Base-by-base conservation (phyloP, 202 grass and related monocot genomes). In the Setaria viridis region DNA sequence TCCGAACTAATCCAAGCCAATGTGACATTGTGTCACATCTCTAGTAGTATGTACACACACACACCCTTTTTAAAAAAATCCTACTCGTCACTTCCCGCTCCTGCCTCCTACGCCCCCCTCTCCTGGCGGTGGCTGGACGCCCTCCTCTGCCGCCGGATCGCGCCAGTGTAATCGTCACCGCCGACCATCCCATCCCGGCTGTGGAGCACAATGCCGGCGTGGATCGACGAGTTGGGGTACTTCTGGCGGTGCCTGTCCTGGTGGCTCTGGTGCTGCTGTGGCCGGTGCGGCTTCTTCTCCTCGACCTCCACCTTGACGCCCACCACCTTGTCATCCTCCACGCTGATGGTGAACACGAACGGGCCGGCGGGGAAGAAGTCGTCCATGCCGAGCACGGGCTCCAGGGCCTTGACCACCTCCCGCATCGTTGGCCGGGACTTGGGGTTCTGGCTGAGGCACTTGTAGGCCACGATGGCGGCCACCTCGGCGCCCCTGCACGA, bases 391-490 rank as follows among this genome's bases (percentile, higher is more conserved):
- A 93, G 89, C 39, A 93, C 86, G 0, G 95, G 91, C 78, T 95
- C 95, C 13, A 97, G 88, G 15, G 91, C 87, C 69, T 72, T 76
- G 0, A 97, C 91, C 15, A 97, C 87, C 58, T 93, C 92, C 59
- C 49, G 80, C 95, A 97, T 97, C 0, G 86, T 90, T 39, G 95
- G 95, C 82, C 95, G 93, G 20, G 92, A 95, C 62, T 93, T 97
- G 0, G 95, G 89, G 57, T 84, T 90, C 51, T 85, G 86, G 56
- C 92, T 97, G 2, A 97, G 85, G 82, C 95, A 97, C 76, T 87
- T 90, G 82, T 97, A 97, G 1, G 95, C 95, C 74, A 97, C 92
- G 42, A 87, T 4, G 15, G 95, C 95, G 2, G 95, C 95, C 48
- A 85, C 93, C 74, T 95, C 90, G 1, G 90, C 80, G 8, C 95